Percentiles rank a stretch among this genome's conserved stretches.
These are phyloP conservation scores for Rhizoclosmatium globosum DNA, from an alignment of 192 early-diverging fungal genomes.

Conservation along the genomic window DNA sequence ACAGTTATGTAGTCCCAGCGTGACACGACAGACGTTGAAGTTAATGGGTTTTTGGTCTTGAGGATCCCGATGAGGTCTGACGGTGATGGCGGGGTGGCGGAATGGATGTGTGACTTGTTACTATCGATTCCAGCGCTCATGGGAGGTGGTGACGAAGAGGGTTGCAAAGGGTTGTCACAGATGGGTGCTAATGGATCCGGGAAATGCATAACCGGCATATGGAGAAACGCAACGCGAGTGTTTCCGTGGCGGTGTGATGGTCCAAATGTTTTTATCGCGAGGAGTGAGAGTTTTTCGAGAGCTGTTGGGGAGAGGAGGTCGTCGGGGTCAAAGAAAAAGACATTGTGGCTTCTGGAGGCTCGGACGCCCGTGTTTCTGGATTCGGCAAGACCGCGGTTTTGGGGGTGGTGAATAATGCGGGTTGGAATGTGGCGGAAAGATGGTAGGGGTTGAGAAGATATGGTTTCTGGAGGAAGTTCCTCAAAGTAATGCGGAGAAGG, in stretches of 20 bases:
- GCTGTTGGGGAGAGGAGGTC: constrained; percentile 35
- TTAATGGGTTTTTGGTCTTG: constrained; percentile 34
- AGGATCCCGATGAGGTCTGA: background rate
- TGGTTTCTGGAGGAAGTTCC: constrained; percentile 1
- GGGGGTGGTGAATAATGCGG: constrained; percentile 31
- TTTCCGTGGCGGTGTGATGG: background rate
- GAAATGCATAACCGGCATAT: constrained; percentile 39
- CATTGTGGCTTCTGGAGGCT: constrained; percentile 12
- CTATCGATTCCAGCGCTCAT: constrained; percentile 6
- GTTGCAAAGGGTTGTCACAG: background rate
- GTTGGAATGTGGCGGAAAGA: constrained; percentile 22
- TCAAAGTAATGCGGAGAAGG: constrained; percentile 1
- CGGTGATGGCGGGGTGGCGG: constrained; percentile 14
- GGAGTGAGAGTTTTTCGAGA: constrained; percentile 41
- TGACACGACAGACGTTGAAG: constrained; percentile 31
- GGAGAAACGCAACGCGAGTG: constrained; percentile 3
- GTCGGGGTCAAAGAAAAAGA: constrained; percentile 51
- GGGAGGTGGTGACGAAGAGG: background rate
- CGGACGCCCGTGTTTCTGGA: constrained; percentile 46
- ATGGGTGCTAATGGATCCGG: constrained; percentile 14
- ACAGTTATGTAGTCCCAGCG: constrained; percentile 36
- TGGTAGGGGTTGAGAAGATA: background rate
- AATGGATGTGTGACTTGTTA: constrained; percentile 9
- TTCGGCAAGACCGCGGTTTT: constrained; percentile 45
- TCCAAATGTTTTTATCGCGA: constrained; percentile 14